A percentile compares a stretch with the other conserved stretches of the same genome.
Evolutionary conservation across 257 asterid species (phyloP).

Genomic region (Asclepias syriaca): DNA sequence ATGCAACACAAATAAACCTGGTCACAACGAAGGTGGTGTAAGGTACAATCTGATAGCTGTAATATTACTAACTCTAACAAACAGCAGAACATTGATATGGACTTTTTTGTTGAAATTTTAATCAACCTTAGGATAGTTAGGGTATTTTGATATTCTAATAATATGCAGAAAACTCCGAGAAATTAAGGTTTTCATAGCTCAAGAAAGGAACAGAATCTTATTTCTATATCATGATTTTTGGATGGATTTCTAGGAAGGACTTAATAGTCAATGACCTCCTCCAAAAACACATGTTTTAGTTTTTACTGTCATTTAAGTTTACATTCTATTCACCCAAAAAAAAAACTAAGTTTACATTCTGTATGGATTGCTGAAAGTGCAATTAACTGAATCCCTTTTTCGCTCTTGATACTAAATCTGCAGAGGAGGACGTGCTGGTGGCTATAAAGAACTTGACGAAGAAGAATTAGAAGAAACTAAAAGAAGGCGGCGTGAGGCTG

Average conservation of each 20-base stretch:
- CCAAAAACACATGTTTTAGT: not conserved
- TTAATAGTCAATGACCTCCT: not conserved
- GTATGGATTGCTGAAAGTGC: not conserved
- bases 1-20: slow-evolving; percentile 99
- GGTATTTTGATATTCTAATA: not conserved
- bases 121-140: not conserved
- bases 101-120: not conserved
- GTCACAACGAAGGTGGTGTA: slow-evolving; percentile 87
- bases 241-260: not conserved
- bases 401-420: slow-evolving; percentile 15
- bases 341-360: not conserved
- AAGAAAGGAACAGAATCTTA: not conserved
- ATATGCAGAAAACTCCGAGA: not conserved
- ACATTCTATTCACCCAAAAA: not conserved
- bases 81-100: not conserved
- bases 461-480: slow-evolving; percentile 94
- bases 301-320: not conserved
- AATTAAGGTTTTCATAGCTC: not conserved
- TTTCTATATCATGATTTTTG: not conserved
- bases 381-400: slow-evolving; percentile 8
- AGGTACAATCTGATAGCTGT: slow-evolving; percentile 44
- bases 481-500: slow-evolving; percentile 87
- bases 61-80: not conserved
- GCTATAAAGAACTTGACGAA: slow-evolving; percentile 96
- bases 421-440: slow-evolving; percentile 99